phyloP scores from a whole-genome alignment of 2,329 filamentous ascomycete species.

The Coccinonectria pachysandricola region DNA sequence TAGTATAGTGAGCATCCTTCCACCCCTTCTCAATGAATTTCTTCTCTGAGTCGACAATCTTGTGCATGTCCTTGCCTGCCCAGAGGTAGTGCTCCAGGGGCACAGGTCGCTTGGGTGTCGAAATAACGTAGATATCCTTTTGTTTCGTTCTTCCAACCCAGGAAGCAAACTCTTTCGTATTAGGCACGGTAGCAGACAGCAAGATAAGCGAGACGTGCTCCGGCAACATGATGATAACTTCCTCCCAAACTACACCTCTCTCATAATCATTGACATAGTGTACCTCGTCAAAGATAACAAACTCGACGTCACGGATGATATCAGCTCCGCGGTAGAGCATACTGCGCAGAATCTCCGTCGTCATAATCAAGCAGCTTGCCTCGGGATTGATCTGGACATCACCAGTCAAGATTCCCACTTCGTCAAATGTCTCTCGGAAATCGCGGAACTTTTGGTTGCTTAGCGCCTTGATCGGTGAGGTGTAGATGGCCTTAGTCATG shows the following conservation, averaged over 20 bases:
- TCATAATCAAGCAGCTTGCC: conserved; percentile 98
- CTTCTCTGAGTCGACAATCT: conserved; percentile 90
- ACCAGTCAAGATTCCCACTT: conserved; percentile 92
- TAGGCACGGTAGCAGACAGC: conserved; percentile 91
- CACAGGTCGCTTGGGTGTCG: conserved; percentile 87
- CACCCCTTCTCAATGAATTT: conserved; percentile 85
- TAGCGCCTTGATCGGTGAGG: conserved; percentile 93
- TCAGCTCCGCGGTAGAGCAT: conserved; percentile 97
- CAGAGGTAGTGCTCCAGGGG: conserved; percentile 94
- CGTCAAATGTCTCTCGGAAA: conserved; percentile 81
- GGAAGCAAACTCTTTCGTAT: conserved; percentile 94
- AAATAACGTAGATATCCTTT: conserved; percentile 98
- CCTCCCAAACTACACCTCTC: conserved; percentile 96
- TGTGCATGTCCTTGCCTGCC: conserved; percentile 85
- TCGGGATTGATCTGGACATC: conserved; percentile 98
- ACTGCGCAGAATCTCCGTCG: conserved; percentile 91
- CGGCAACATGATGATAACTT: conserved; percentile 98
- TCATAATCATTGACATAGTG: conserved; percentile 97
- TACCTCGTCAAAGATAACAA: conserved; percentile 97
- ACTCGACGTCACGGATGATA: conserved; percentile 92
- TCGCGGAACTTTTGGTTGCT: conserved; percentile 99
- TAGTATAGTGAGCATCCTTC: conserved; percentile 80
- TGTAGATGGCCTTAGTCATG: conserved; percentile 99
- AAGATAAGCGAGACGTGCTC: conserved; percentile 94
- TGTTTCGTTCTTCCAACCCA: conserved; percentile 98